Base-by-base conservation (phyloP, 345 rosid genomes). In the Citrus sp. region DNA sequence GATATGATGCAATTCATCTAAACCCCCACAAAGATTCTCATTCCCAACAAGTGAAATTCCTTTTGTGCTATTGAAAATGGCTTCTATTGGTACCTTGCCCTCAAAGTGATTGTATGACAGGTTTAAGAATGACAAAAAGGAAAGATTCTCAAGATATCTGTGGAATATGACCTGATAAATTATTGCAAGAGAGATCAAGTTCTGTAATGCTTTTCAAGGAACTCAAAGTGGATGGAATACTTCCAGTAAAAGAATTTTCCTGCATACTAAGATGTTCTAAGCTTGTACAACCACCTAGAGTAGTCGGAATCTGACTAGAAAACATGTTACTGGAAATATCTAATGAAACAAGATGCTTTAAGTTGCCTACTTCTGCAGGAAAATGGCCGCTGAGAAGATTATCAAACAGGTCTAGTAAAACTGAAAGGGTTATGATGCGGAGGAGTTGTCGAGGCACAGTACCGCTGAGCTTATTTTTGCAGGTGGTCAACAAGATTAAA, bases 151-250 rank as follows among this genome's bases (percentile, higher is more conserved):
- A 12, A 72, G 28, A 56, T 6, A 71, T 30, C 3, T 21, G 38
- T 37, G 70, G 77, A 65, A 81, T 81, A 30, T 62, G 34, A n/a
- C 77, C 42, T 0, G 77, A 71, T 55, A 71, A 24, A 7, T 37
- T 81, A 67, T 77, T 76, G 60, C 19, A 10, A 61, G 77, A 72
- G 30, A 81, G 80, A 62, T 72, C 59, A 10, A 81, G 38, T n/a
- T 12, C 10, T 5, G 38, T 51, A 62, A 40, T 40, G 46, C 12
- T 40, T 40, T 40, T 40, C 46, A 40, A 40, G 12, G 46, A 40
- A 9, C 46, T 40, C 12, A 40, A 40, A 8, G 46, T 9, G 3
- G 12, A 2, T 9, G 83, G 80, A 71, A 76, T 76, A 66, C 19
- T 55, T 19, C 83, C 83, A 19, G 32, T 0, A 55, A 70, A 54